phyloP scores from a whole-genome alignment of 192 early-diverging fungal species.

The Coemansia sp. region DNA sequence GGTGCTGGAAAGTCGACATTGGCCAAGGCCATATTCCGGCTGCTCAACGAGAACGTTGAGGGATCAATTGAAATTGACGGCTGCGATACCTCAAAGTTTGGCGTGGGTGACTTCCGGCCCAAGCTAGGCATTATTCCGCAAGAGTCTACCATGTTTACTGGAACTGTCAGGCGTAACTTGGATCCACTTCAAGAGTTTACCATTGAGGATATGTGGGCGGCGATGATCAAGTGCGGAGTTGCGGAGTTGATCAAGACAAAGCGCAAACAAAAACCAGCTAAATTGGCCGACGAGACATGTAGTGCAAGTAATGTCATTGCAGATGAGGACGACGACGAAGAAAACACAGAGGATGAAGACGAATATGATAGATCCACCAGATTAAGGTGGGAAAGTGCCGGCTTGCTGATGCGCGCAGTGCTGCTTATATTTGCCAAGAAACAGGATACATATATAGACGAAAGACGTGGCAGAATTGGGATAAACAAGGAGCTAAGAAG shows the following conservation, averaged over 20 bases:
- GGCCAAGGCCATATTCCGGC: slow-evolving; percentile 63
- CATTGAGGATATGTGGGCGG: slow-evolving; percentile 64
- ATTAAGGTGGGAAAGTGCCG: neutral
- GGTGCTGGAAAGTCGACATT: slow-evolving; percentile 72
- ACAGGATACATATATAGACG: neutral
- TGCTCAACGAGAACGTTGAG: slow-evolving; percentile 47
- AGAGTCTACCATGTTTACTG: slow-evolving; percentile 63
- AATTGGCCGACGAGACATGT: neutral
- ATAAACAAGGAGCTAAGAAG: neutral
- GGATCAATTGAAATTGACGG: slow-evolving; percentile 74
- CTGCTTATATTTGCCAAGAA: neutral
- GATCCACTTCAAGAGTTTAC: slow-evolving; percentile 57
- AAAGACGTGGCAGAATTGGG: neutral
- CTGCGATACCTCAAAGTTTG: slow-evolving; percentile 63
- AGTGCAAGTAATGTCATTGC: neutral
- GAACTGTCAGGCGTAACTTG: slow-evolving; percentile 63
- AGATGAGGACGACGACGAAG: slow-evolving; percentile 19
- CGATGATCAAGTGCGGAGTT: slow-evolving; percentile 33
- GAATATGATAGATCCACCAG: neutral
- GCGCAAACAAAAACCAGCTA: neutral
- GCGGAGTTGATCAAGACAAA: neutral
- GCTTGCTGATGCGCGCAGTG: neutral
- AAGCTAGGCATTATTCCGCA: slow-evolving; percentile 64
- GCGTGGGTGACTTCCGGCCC: slow-evolving; percentile 45
- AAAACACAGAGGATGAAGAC: slow-evolving; percentile 15